phyloP scores from a whole-genome alignment of 352 stramenopile genomes.

The Globisporangium takayamanum region DNA sequence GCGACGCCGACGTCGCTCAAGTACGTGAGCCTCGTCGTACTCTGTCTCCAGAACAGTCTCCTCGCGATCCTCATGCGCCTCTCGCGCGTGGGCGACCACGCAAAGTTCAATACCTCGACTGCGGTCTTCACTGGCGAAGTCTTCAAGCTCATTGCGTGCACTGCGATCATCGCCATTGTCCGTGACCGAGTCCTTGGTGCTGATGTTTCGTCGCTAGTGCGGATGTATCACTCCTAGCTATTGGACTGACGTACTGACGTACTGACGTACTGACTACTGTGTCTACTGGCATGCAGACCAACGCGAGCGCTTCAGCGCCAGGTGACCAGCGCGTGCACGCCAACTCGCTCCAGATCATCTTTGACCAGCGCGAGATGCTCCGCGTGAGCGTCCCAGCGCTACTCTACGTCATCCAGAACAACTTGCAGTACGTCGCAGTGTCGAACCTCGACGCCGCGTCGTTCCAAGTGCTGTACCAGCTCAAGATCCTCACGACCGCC shows the following conservation, averaged over 20 bases:
- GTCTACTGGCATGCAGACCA: not conserved
- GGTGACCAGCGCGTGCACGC: constrained; percentile 10
- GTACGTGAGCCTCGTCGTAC: constrained; percentile 64
- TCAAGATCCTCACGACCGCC: constrained; percentile 85
- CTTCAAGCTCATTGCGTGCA: constrained; percentile 56
- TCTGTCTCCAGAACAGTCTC: constrained; percentile 80
- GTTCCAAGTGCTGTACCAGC: constrained; percentile 83
- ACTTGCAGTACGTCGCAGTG: constrained; percentile 74
- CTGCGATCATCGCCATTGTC: constrained; percentile 40
- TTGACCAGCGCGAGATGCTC: constrained; percentile 56
- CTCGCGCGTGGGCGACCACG: constrained; percentile 58
- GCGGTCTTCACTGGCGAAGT: constrained; percentile 68
- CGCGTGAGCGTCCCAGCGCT: constrained; percentile 69
- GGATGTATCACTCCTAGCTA: not conserved
- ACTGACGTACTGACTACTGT: not conserved
- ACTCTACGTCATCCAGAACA: constrained; percentile 84
- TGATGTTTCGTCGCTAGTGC: not conserved
- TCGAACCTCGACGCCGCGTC: constrained; percentile 76
- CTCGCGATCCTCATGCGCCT: constrained; percentile 78
- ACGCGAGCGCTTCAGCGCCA: not conserved
- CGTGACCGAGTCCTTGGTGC: not conserved
- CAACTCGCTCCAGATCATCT: constrained; percentile 31
- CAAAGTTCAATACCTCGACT: constrained; percentile 70
- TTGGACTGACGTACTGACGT: not conserved
- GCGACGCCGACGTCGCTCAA: constrained; percentile 46